Conservation (phyloP, 2,329 filamentous ascomycete genomes). For the Penicillium vulpinum region DNA sequence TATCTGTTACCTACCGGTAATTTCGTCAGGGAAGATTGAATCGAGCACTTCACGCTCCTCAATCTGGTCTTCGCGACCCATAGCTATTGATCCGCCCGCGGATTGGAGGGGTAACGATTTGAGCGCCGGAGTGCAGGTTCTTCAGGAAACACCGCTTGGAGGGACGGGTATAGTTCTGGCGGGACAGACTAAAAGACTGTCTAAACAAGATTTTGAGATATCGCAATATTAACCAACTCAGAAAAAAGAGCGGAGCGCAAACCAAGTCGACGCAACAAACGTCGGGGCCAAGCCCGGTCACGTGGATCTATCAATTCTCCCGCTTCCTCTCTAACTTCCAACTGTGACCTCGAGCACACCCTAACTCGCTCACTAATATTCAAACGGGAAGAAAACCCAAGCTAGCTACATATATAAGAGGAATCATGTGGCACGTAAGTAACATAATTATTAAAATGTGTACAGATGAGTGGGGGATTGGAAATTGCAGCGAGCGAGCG, state of each 20-base stretch:
- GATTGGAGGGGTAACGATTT: constrained; percentile 32
- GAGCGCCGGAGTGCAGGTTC: constrained; percentile 3
- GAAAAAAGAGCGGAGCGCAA: constrained; percentile 14
- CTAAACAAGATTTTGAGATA: neutral
- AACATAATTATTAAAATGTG: too few relatives aligned
- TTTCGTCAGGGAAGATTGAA: constrained; percentile 97
- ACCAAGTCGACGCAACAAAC: neutral
- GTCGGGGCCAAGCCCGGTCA: neutral
- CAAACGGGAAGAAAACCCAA: neutral
- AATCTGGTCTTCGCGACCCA: constrained; percentile 75
- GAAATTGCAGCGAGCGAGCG: too few relatives aligned
- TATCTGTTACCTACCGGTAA: constrained; percentile 64
- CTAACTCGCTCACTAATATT: neutral
- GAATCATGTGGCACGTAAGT: neutral
- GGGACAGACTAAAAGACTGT: neutral
- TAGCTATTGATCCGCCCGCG: constrained; percentile 35
- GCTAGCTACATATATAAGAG: neutral
- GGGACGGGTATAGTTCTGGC: neutral
- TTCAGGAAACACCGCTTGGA: neutral
- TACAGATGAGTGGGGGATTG: too few relatives aligned
- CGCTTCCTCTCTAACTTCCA: neutral
- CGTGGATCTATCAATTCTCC: neutral
- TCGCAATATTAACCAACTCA: neutral
- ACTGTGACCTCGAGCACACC: neutral
- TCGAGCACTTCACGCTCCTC: constrained; percentile 98